A percentile compares a stretch with the other conserved stretches of the same genome.
phyloP scores from a whole-genome alignment of 2,329 filamentous ascomycete species.

The Pseudogymnoascus sp. region DNA sequence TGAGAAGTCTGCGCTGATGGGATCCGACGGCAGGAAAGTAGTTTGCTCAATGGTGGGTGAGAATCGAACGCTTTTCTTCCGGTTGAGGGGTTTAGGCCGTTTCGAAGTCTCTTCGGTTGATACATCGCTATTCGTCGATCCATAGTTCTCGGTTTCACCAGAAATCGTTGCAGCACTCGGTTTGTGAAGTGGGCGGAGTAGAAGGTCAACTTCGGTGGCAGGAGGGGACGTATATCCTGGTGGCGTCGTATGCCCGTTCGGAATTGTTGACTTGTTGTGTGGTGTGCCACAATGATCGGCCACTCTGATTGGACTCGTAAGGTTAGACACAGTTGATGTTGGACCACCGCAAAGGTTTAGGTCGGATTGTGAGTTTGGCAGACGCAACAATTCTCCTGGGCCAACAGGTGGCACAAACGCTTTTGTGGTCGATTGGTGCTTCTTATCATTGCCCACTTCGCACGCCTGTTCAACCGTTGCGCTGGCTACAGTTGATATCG shows the following conservation, averaged over 20 bases:
- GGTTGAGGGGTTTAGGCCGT: slow-evolving; percentile 18
- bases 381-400: slow-evolving; percentile 38
- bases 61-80: slow-evolving; percentile 60
- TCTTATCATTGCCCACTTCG: background rate
- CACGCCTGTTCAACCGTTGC: slow-evolving; percentile 11
- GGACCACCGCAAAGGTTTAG: background rate
- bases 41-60: slow-evolving; percentile 59
- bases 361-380: slow-evolving; percentile 47
- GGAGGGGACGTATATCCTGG: background rate
- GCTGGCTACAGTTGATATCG: background rate
- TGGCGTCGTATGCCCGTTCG: background rate
- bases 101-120: background rate
- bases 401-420: slow-evolving; percentile 18
- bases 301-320: background rate
- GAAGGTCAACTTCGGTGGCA: background rate
- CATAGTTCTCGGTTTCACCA: background rate
- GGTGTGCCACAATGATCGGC: background rate
- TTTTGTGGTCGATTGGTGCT: slow-evolving; percentile 5
- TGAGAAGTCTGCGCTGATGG: slow-evolving; percentile 15
- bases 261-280: background rate
- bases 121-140: background rate
- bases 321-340: background rate
- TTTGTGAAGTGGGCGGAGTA: slow-evolving; percentile 6
- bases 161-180: background rate
- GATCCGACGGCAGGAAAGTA: slow-evolving; percentile 46